Conservation (phyloP, 2,329 filamentous ascomycete genomes). For the Colletotrichum plurivorum region DNA sequence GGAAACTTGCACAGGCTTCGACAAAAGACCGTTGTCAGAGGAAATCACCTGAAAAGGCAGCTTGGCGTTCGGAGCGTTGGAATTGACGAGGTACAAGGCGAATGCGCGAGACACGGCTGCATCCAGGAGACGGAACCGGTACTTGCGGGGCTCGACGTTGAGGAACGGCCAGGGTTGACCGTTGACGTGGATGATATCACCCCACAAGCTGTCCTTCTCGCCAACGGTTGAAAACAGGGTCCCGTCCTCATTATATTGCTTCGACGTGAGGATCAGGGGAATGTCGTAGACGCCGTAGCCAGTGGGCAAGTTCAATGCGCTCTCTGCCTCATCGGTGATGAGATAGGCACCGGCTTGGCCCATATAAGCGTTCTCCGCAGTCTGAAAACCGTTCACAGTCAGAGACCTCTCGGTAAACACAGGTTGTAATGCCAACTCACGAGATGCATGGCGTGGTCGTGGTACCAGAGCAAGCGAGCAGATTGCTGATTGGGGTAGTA, state of each 20-base stretch:
- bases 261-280: slow-evolving; percentile 63
- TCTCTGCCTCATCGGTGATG: slow-evolving; percentile 63
- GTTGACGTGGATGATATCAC: slow-evolving; percentile 71
- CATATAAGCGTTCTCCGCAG: slow-evolving; percentile 69
- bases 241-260: slow-evolving; percentile 66
- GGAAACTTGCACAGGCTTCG: slow-evolving; percentile 57
- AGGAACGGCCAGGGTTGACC: slow-evolving; percentile 71
- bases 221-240: slow-evolving; percentile 61
- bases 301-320: slow-evolving; percentile 62
- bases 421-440: slow-evolving; percentile 39
- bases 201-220: slow-evolving; percentile 64
- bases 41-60: slow-evolving; percentile 67
- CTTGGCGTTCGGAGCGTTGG: slow-evolving; percentile 44
- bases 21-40: slow-evolving; percentile 67
- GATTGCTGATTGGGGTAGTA: slow-evolving; percentile 71
- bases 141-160: slow-evolving; percentile 71
- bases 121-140: slow-evolving; percentile 69
- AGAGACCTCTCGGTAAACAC: neutral
- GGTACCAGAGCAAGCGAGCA: slow-evolving; percentile 70
- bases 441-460: slow-evolving; percentile 58
- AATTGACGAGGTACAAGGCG: slow-evolving; percentile 59
- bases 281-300: slow-evolving; percentile 67
- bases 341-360: slow-evolving; percentile 71
- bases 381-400: slow-evolving; percentile 46
- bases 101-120: slow-evolving; percentile 63